Evolutionary conservation across 2,329 filamentous ascomycete species (phyloP), one percentile per base, ranked within the genome.

Genomic region (Pseudogymnoascus sp.): DNA sequence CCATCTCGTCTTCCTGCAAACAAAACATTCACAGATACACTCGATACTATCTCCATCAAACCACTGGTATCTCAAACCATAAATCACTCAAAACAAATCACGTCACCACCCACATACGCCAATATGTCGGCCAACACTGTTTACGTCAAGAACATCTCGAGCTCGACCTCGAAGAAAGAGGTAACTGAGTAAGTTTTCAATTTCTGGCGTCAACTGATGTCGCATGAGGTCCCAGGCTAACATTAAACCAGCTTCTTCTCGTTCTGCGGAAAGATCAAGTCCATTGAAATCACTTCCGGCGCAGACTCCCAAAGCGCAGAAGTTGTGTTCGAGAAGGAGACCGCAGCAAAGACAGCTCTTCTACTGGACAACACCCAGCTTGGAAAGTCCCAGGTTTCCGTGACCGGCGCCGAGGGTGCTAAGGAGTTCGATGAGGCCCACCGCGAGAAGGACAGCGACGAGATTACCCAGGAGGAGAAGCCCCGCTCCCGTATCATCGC

Each of bases 311-410:
- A 97, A 79, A 87, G 87, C 60, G 95, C 95, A 64, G 90, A 88
- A n/a, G 93, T 99, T 67, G 93, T 87, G 61, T 99, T 99, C 73
- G 95, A 97, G 78, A 97, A 97, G 81, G 88, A 93, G 75, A 96
- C 93, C 12, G 95, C 95, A 60, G 93, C 93, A 65, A 97, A 96
- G 82, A 99, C 95, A 21, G 95, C 95, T 25, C 89, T 97, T 42
- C 89, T 99, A 65, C 88, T 99, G 68, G 93, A 97, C 80, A 96
- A 96, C 82, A 99, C 95, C 62, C 90, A 96, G 78, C 89, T 99
- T 60, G 93, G 93, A 67, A 79, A 89, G 65, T 91, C 93, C 69
- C 87, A 95, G 73, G 96, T 99, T 74, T 82, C 85, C 64, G 84
- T 92, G 59, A 84, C 88, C 46, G 84, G 86, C 67, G 84, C 84